Conservation (phyloP, 176 grass and related monocot species). For the Hordeum vulgare region DNA sequence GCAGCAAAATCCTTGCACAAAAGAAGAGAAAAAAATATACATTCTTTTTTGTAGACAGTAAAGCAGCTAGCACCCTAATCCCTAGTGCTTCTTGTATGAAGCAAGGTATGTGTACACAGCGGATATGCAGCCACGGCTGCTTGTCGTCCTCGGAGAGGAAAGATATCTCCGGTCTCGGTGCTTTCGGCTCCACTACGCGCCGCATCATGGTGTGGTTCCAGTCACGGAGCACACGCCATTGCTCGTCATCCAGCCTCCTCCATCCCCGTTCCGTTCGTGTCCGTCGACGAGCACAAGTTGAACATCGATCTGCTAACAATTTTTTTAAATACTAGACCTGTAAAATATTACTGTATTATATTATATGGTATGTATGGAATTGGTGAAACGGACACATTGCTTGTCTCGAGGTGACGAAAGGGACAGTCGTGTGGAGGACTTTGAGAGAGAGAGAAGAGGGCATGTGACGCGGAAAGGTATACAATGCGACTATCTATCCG, state of each 20-base stretch:
- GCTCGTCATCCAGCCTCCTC: not conserved
- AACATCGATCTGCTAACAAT: not conserved
- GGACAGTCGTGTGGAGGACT: not conserved
- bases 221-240: not conserved
- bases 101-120: not conserved
- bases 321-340: no score
- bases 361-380: not conserved
- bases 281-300: not conserved
- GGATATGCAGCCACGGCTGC: not conserved
- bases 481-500: not conserved
- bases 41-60: not conserved
- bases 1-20: not conserved
- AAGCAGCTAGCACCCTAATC: not conserved
- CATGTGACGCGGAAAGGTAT: not conserved
- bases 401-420: not conserved
- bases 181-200: conserved; percentile 1
- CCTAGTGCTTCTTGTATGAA: not conserved
- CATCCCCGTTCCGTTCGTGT: not conserved
- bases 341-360: not conserved
- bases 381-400: not conserved
- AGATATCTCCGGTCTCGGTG: not conserved
- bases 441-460: not conserved
- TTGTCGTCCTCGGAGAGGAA: not conserved
- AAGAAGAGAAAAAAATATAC: no score
- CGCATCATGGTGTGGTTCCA: not conserved